Conservation (phyloP, 2,329 filamentous ascomycete genomes). For the Aspergillus tamarii region DNA sequence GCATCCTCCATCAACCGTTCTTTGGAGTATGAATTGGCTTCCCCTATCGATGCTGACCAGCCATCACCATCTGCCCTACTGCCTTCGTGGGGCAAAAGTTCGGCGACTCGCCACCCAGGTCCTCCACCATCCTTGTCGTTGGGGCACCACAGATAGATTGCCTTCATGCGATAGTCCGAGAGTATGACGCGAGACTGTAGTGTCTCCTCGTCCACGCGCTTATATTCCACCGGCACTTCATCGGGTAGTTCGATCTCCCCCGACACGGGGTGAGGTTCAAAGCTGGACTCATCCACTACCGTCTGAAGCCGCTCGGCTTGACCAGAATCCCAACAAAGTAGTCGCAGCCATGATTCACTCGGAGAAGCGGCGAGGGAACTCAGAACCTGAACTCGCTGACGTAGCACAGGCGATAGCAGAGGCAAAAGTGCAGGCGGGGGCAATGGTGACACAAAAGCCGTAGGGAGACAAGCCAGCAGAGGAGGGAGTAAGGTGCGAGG, state of each 20-base stretch:
- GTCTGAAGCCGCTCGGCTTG: conserved; percentile 57
- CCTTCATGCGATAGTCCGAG: conserved; percentile 57
- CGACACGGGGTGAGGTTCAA: conserved; percentile 67
- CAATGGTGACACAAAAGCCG: conserved; percentile 60
- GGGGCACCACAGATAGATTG: conserved; percentile 65
- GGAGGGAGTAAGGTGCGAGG: conserved; percentile 62
- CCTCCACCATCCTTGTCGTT: conserved; percentile 57
- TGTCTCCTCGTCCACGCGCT: conserved; percentile 64
- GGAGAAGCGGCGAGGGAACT: conserved; percentile 47
- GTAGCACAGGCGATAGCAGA: conserved; percentile 65
- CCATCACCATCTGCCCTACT: conserved; percentile 51
- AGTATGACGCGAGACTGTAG: conserved; percentile 59
- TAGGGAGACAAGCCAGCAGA: conserved; percentile 65
- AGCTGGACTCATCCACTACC: conserved; percentile 56
- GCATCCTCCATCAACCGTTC: conserved; percentile 43
- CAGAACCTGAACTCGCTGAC: conserved; percentile 63
- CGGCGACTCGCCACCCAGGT: conserved; percentile 62
- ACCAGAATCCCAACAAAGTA: conserved; percentile 62
- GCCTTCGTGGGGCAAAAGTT: conserved; percentile 58
- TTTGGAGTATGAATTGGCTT: conserved; percentile 55
- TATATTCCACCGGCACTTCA: conserved; percentile 58
- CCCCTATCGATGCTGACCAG: conserved; percentile 59
- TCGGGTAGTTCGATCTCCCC: conserved; percentile 67
- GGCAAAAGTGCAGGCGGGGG: conserved; percentile 64
- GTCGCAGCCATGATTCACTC: conserved; percentile 59